Base-by-base conservation (phyloP, 2,329 filamentous ascomycete species). In the Juglanconis sp. region DNA sequence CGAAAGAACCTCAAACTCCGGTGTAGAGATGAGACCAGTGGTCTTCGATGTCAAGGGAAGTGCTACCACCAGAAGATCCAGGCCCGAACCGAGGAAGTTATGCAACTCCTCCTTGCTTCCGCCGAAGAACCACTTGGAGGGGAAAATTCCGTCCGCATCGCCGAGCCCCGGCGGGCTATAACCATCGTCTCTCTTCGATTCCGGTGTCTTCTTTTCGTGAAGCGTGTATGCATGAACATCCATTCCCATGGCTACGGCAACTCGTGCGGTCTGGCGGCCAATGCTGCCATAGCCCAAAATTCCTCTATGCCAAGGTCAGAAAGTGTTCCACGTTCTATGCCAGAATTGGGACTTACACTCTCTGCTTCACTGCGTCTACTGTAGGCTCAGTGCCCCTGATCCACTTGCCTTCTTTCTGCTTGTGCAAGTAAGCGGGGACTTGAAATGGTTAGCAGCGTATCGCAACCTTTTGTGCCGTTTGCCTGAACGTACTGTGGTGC, bases 141-240 rank as follows among this genome's bases (percentile, higher is more conserved):
- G 82, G n/a, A 81, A 72, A 7, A 68, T 56, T 10, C 82, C 82
- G 0, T 79, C 74, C 2, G 77, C 76, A 54, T 85, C 82, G 5
- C 82, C 82, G 7, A 89, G 90, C 0, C 87, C 85, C 0, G 86
- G 84, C 0, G 91, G 84, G 38, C 87, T 83, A 74, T 88, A 94
- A 5, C 85, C 83, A 13, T 74, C 70, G 72, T 94, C 89, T 34
- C 73, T 77, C 49, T 82, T 82, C 1, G 86, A 88, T 57, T 87
- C 86, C 0, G 86, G 81, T 0, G 89, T 91, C 8, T 77, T 71
- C n/a, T 88, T 86, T 1, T 88, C 83, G 32, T 84, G 84, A 0
- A 89, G 86, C 0, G 90, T 94, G 75, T 89, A 92, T 1, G 90
- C 90, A 69, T 92, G 79, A 0, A 94, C 83, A 34, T 85, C 79